Base-by-base conservation (phyloP, 352 stramenopile genomes). In the Phytophthora uliginosa region DNA sequence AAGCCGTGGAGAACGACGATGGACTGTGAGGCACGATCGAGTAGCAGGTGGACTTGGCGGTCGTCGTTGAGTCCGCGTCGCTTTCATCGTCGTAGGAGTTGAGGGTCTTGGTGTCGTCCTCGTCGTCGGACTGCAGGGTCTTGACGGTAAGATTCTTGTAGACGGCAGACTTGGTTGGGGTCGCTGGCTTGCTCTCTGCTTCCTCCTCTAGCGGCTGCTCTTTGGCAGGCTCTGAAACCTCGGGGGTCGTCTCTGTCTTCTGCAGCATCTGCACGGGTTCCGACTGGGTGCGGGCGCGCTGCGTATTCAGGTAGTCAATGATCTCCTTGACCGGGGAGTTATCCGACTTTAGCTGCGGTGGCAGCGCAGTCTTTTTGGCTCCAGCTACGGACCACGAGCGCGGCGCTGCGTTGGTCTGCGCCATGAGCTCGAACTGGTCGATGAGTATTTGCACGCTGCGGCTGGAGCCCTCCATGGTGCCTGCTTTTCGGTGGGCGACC, bases 381-480 rank as follows among this genome's bases (percentile, higher is more conserved):
- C 34, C 45, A 10, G 54, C 58, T 20, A 53, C 31, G 20, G 59
- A 64, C 55, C 63, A 56, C 13, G 56, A 34, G 36, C 28, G 59
- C 24, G 55, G n/a, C 15, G n/a, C 31, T 2, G 26, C 54, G 20
- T 73, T 72, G 42, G 28, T 59, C 50, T 64, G 63, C 18, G 63
- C 64, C 67, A 84, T 74, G 33, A 69, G 61, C 59, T 84, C 77
- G 48, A 84, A 84, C 59, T 60, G 57, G 50, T 80, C 42, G 51
- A 84, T 82, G 18, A 82, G 74, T n/a, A 56, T 73, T 63, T 80
- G 63, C 42, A 82, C 77, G 18, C 17, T 73, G 5, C 38, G n/a
- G 38, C 38, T 26, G 2, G 31, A 59, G 48, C 52, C 3, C 61
- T 77, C 63, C 71, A 77, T 78, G 24, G 22, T 47, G 13, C 28